Base-by-base conservation (phyloP, 345 rosid genomes). In the Carallia brachiata region DNA sequence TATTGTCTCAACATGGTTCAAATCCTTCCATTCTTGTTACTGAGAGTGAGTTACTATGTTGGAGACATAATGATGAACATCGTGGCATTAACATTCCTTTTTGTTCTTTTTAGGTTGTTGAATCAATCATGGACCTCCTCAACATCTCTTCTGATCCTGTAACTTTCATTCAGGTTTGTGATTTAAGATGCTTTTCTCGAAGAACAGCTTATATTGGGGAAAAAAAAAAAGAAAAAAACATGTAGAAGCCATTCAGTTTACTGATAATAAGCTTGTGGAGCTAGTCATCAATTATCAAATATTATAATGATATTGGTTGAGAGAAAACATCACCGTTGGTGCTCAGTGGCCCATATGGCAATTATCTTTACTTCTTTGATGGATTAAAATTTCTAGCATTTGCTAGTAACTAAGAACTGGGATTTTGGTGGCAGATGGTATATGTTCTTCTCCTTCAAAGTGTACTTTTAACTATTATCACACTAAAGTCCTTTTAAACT, bases 161-260 rank as follows among this genome's bases (percentile, higher is more conserved):
- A 36, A 82, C 90, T 4, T 71, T 89, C 63, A 75, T 87, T 73
- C 91, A 91, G 84, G 86, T 82, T 60, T 47, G 66, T 70, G 48
- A 56, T 36, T 61, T 52, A 34, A 6, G 6, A 61, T 61, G 17
- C 50, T 67, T 62, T 67, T 62, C 28, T 37, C 1, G 18, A 50
- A 65, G 28, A 50, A 1, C 60, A 56, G 8, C 50, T 7, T 7
- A n/a, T 61, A 19, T 10, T 8, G 16, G 7, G 8, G 4, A 36
- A 36, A 36, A 6, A 12, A 9, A 40, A 39, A 7, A 2, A 40
- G 40, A 6, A 2, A 8, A 3, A 13, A 13, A 4, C 32, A 19
- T 15, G 19, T 32, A n/a, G 50, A 12, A 44, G 50, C 16, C 17
- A 3, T 2, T 44, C 50, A 44, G 50, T 44, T 12, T 44, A 44